These are phyloP conservation scores for Lipomyces anomalus DNA, from an alignment of 805 yeast genomes.

Conservation along the genomic window DNA sequence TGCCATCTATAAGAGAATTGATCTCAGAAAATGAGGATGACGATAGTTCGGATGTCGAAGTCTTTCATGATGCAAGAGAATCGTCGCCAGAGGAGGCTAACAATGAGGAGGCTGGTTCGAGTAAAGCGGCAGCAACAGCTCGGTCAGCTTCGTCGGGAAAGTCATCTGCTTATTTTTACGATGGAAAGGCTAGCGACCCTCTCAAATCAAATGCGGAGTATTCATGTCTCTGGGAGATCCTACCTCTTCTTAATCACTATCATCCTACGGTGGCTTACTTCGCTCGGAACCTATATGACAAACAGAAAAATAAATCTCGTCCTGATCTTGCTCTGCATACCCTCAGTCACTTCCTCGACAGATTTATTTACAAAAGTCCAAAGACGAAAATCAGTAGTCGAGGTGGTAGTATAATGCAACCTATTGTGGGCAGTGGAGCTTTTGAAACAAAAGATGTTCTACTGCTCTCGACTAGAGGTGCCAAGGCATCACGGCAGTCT, in stretches of 20 bases:
- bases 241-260: constrained; percentile 68
- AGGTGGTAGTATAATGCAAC: constrained; percentile 96
- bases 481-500: constrained; percentile 57
- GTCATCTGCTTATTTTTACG: constrained; percentile 48
- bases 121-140: constrained; percentile 6
- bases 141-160: too few relatives aligned
- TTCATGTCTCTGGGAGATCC: constrained; percentile 82
- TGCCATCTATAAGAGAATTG: constrained; percentile 64
- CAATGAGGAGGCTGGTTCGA: constrained; percentile 26
- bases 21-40: constrained; percentile 46
- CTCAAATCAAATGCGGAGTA: constrained; percentile 75
- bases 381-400: constrained; percentile 66
- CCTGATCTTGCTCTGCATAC: constrained; percentile 91
- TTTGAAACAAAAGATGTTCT: constrained; percentile 28
- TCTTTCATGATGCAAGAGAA: constrained; percentile 31
- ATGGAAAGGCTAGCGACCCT: constrained; percentile 90
- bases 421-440: constrained; percentile 49
- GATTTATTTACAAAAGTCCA: constrained; percentile 91
- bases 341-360: constrained; percentile 82
- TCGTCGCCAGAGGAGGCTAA: constrained; percentile 14
- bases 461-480: constrained; percentile 33
- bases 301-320: constrained; percentile 43
- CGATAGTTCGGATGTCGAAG: constrained; percentile 32
- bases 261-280: constrained; percentile 88
- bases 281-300: constrained; percentile 57